Base-by-base conservation (phyloP, 2,329 filamentous ascomycete genomes). In the Waltergamsia citrina region DNA sequence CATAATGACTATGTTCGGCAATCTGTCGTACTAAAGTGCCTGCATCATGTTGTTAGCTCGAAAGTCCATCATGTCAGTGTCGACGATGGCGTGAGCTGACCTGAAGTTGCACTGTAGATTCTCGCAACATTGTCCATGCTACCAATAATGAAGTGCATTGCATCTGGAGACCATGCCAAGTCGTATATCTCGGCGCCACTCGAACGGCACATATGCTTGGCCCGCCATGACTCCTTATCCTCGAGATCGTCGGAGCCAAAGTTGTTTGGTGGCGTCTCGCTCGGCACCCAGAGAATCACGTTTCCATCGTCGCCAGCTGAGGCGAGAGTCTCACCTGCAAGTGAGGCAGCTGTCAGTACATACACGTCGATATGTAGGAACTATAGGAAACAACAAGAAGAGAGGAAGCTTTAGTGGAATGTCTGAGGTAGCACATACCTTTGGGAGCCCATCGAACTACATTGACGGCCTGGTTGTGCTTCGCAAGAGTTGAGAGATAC, bases 61-160 rank as follows among this genome's bases (percentile, higher is more conserved):
- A 16, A 33, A 5, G 18, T 19, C 11, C 14, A 6, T 21, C 6
- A n/a, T 4, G 16, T 2, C n/a, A n/a, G n/a, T n/a, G n/a, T n/a
- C n/a, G n/a, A 2, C 6, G 14, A 26, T 18, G 29, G 17, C 15
- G n/a, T 32, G n/a, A 41, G 46, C 71, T 43, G 66, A 88, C 85
- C 90, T 49, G 84, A 92, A 43, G 84, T 81, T 37, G 88, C 85
- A 59, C 94, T 95, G 67, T 95, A 96, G 48, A 98, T 96, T 39
- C 90, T 77, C 38, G 92, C 88, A 54, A 96, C 81, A 56, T 98
- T 98, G 63, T 98, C 92, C 88, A 98, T 96, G 62, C 92, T 96
- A 25, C 92, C 92, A 17, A 93, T 95, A 48, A 98, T 95, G 65
- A 98, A 94, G 63, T 93, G 92, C 25, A 80, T 68, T 25, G 85